Conservation (phyloP, 106 monocot species). For the Dendrobium nobile region DNA sequence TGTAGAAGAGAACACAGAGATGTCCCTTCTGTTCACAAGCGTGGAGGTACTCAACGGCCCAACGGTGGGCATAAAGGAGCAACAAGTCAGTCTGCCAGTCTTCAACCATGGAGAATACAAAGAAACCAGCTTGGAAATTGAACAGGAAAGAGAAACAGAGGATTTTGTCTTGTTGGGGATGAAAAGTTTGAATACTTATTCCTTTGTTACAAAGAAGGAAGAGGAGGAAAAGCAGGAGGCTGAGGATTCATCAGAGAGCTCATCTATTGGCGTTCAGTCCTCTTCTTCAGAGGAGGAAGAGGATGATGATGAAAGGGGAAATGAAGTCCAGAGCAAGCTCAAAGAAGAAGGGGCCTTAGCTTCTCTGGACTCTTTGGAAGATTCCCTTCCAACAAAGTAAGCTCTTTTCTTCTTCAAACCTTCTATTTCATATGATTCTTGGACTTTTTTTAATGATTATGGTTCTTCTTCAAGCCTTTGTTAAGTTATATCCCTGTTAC, state of each 20-base stretch:
- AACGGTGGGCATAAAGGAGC: neutral
- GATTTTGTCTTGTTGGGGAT: neutral
- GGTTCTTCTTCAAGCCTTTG: neutral
- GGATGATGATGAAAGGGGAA: slow-evolving; percentile 8
- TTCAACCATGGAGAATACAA: neutral
- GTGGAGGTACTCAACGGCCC: neutral
- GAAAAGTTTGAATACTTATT: neutral
- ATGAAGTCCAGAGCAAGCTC: slow-evolving; percentile 27
- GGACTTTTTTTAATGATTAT: no score
- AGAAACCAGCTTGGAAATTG: neutral
- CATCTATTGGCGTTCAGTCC: slow-evolving; percentile 8
- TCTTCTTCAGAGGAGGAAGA: slow-evolving; percentile 22
- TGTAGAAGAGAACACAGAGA: neutral
- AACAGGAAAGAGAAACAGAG: neutral
- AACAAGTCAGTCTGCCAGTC: neutral
- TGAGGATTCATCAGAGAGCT: slow-evolving; percentile 18
- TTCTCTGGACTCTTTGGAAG: slow-evolving; percentile 47
- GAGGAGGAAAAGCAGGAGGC: slow-evolving; percentile 7
- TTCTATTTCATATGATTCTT: neutral
- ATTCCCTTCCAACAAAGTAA: slow-evolving; percentile 64
- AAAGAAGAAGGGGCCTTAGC: slow-evolving; percentile 14
- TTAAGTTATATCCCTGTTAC: neutral
- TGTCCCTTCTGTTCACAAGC: slow-evolving; percentile 1
- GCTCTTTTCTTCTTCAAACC: neutral
- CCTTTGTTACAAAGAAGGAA: neutral